These are phyloP conservation scores for Microcyclospora tardicrescens DNA, from an alignment of 2,329 filamentous ascomycete species.

Conservation along the genomic window DNA sequence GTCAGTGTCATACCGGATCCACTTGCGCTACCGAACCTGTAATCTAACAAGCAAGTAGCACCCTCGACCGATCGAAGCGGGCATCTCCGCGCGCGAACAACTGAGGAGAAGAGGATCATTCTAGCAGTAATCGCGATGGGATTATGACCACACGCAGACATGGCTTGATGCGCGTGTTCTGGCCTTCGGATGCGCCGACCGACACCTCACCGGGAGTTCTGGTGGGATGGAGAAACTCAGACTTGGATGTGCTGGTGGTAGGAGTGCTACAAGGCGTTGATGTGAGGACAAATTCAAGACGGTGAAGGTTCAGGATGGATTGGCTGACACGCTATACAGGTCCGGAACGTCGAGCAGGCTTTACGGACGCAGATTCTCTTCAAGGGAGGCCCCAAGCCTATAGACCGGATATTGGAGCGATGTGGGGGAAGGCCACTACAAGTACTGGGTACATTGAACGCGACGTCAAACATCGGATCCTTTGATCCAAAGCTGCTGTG, in stretches of 20 bases:
- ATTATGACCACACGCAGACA: slow-evolving; percentile 54
- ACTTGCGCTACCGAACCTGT: not conserved
- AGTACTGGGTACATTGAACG: slow-evolving; percentile 74
- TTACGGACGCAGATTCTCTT: slow-evolving; percentile 73
- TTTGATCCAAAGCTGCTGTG: slow-evolving; percentile 59
- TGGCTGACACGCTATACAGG: slow-evolving; percentile 31
- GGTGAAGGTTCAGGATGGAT: not conserved
- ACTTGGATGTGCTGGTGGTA: slow-evolving; percentile 78
- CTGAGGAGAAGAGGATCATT: slow-evolving; percentile 89
- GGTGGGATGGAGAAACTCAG: slow-evolving; percentile 91
- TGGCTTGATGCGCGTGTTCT: slow-evolving; percentile 94
- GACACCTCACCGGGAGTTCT: slow-evolving; percentile 69
- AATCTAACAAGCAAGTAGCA: slow-evolving; percentile 45
- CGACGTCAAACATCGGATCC: slow-evolving; percentile 30
- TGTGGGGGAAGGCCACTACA: slow-evolving; percentile 75
- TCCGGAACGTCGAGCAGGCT: slow-evolving; percentile 73
- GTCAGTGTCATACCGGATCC: slow-evolving; percentile 40
- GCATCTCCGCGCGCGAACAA: slow-evolving; percentile 91
- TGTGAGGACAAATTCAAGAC: slow-evolving; percentile 33
- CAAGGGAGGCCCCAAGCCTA: slow-evolving; percentile 65
- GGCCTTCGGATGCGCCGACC: slow-evolving; percentile 69
- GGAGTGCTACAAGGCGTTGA: slow-evolving; percentile 84
- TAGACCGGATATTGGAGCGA: slow-evolving; percentile 67
- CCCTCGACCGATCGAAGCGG: slow-evolving; percentile 61
- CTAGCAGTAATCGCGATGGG: slow-evolving; percentile 35